Conservation (phyloP, 2,329 filamentous ascomycete genomes). For the Trichoderma sp. region DNA sequence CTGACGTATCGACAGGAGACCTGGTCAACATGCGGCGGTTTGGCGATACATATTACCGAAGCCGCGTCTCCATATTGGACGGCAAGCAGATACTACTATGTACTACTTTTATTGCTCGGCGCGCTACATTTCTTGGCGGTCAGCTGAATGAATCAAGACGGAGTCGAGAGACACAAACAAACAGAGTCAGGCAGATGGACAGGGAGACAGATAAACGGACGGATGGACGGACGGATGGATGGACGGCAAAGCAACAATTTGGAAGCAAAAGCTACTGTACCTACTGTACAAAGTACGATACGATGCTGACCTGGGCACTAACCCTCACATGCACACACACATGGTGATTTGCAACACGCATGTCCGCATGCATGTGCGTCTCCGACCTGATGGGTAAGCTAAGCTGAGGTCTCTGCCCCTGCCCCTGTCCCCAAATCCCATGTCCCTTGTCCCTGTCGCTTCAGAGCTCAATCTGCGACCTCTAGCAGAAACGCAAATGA, state of each 20-base stretch:
- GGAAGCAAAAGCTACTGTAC: background rate
- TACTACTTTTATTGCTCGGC: background rate
- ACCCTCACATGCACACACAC: background rate
- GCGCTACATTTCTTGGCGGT: background rate
- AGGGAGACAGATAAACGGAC: background rate
- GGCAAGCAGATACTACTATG: background rate
- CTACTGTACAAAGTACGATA: no score
- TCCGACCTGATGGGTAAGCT: slow-evolving; percentile 15
- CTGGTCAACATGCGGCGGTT: background rate
- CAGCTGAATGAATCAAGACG: background rate
- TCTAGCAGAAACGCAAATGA: background rate
- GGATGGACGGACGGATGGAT: no score
- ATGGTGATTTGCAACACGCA: background rate
- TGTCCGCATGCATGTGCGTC: slow-evolving; percentile 8
- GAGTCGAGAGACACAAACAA: background rate
- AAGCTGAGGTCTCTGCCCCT: background rate
- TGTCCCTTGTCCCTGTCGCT: background rate
- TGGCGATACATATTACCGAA: slow-evolving; percentile 15
- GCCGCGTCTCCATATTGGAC: background rate
- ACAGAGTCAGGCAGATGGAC: background rate
- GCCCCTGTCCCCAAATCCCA: background rate
- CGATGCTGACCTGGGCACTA: background rate
- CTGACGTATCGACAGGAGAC: slow-evolving; percentile 14
- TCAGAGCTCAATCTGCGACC: slow-evolving; percentile 5
- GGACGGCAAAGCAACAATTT: background rate